Percentiles rank a stretch among this genome's conserved stretches.
These are phyloP conservation scores for Cyphellophora attinorum DNA, from an alignment of 2,329 filamentous ascomycete species.

Conservation along the genomic window DNA sequence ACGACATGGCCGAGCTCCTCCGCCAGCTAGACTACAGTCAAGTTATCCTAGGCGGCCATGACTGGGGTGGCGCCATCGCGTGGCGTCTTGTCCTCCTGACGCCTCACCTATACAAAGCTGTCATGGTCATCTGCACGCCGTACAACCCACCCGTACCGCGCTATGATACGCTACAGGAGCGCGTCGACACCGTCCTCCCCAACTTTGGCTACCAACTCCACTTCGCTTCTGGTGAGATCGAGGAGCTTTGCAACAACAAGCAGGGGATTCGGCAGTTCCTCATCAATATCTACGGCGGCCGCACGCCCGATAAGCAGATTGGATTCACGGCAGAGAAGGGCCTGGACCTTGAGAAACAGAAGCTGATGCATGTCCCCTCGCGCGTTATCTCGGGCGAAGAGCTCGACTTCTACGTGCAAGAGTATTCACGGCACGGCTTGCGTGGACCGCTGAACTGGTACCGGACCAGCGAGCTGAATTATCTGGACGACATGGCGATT, in stretches of 20 bases:
- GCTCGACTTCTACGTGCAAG: constrained; percentile 64
- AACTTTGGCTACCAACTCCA: constrained; percentile 82
- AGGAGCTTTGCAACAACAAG: constrained; percentile 47
- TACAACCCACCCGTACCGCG: constrained; percentile 47
- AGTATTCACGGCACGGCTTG: constrained; percentile 64
- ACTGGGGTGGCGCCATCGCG: constrained; percentile 75
- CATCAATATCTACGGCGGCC: constrained; percentile 60
- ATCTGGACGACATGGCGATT: constrained; percentile 57
- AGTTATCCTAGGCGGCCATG: constrained; percentile 81
- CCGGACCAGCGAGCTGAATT: constrained; percentile 62
- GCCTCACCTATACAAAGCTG: constrained; percentile 59
- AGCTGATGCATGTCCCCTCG: constrained; percentile 42
- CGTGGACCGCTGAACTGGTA: constrained; percentile 86
- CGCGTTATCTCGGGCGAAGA: constrained; percentile 56
- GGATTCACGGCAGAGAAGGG: constrained; percentile 55
- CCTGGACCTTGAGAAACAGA: constrained; percentile 53
- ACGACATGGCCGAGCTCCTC: constrained; percentile 67
- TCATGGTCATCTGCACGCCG: constrained; percentile 76
- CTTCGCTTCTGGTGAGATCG: constrained; percentile 58
- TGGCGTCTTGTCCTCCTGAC: constrained; percentile 68
- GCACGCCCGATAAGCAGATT: constrained; percentile 43
- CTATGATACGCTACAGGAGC: constrained; percentile 49
- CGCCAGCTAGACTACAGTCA: constrained; percentile 42
- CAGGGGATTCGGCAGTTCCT: constrained; percentile 62
- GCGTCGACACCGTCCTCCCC: constrained; percentile 48